These are phyloP conservation scores for Pseudogymnoascus sp. DNA, from an alignment of 2,329 filamentous ascomycete species.

Conservation along the genomic window DNA sequence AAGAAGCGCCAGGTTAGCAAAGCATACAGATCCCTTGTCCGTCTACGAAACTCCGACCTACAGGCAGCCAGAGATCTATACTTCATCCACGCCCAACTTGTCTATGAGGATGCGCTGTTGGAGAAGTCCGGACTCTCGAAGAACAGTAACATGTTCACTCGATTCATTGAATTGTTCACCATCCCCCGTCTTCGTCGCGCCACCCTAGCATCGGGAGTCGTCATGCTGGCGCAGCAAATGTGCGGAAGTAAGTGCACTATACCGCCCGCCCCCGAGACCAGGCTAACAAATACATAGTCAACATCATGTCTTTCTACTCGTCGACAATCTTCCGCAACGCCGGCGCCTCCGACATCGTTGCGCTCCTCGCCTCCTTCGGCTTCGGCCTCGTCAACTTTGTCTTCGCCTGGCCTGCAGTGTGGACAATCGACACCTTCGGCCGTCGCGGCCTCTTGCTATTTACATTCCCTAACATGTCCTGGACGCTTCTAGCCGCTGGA, in stretches of 20 bases:
- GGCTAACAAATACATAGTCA: slow-evolving; percentile 31
- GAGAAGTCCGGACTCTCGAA: slow-evolving; percentile 34
- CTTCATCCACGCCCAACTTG: slow-evolving; percentile 55
- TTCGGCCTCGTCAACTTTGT: slow-evolving; percentile 60
- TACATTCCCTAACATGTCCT: slow-evolving; percentile 61
- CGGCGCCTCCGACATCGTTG: slow-evolving; percentile 46
- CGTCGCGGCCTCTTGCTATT: slow-evolving; percentile 54
- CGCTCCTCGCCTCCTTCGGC: slow-evolving; percentile 55
- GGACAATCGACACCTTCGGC: slow-evolving; percentile 62
- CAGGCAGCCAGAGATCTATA: slow-evolving; percentile 56
- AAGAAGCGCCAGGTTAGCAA: slow-evolving; percentile 37
- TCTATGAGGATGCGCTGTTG: slow-evolving; percentile 22
- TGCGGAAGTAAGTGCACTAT: slow-evolving; percentile 19
- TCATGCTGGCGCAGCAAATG: slow-evolving; percentile 52
- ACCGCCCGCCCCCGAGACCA: background rate
- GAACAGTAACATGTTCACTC: slow-evolving; percentile 49
- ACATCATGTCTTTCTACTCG: slow-evolving; percentile 71
- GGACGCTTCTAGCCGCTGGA: slow-evolving; percentile 57
- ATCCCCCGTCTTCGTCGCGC: slow-evolving; percentile 63
- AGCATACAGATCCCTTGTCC: slow-evolving; percentile 50
- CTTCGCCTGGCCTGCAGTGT: slow-evolving; percentile 58
- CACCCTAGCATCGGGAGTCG: slow-evolving; percentile 66
- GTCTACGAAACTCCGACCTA: slow-evolving; percentile 46
- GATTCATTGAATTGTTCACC: slow-evolving; percentile 60
- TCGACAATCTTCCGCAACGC: slow-evolving; percentile 54